Conservation (phyloP, 2,329 filamentous ascomycete genomes). For the Tolypocladium endophyticum region DNA sequence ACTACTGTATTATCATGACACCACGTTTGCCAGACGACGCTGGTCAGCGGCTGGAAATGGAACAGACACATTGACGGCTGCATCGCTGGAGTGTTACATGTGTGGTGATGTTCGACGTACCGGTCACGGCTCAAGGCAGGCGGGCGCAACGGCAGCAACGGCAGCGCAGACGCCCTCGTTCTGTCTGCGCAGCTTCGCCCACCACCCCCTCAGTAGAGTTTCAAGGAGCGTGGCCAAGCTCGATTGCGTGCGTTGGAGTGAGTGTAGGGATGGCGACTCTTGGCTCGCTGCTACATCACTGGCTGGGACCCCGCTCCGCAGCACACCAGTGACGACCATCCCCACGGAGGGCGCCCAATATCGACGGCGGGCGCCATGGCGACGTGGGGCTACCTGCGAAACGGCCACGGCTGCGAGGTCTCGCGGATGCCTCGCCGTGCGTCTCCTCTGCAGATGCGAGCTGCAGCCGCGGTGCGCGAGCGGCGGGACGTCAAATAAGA, state of each 20-base stretch:
- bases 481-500: neutral
- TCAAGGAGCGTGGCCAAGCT: neutral
- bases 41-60: neutral
- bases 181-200: neutral
- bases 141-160: neutral
- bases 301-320: conserved; percentile 1
- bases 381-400: neutral
- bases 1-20: conserved; percentile 18
- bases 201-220: neutral
- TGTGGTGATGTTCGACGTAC: neutral
- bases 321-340: neutral
- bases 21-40: neutral
- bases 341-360: neutral
- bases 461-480: neutral
- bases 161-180: neutral
- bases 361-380: neutral
- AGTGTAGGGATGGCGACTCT: neutral
- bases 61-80: neutral
- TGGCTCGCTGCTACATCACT: neutral
- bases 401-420: neutral
- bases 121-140: neutral
- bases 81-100: neutral
- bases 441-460: neutral
- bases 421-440: neutral
- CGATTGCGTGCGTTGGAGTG: neutral